Percentiles rank a stretch among this genome's conserved stretches.
phyloP scores from a whole-genome alignment of 2,329 filamentous ascomycete species.

The Diaporthe sp. region DNA sequence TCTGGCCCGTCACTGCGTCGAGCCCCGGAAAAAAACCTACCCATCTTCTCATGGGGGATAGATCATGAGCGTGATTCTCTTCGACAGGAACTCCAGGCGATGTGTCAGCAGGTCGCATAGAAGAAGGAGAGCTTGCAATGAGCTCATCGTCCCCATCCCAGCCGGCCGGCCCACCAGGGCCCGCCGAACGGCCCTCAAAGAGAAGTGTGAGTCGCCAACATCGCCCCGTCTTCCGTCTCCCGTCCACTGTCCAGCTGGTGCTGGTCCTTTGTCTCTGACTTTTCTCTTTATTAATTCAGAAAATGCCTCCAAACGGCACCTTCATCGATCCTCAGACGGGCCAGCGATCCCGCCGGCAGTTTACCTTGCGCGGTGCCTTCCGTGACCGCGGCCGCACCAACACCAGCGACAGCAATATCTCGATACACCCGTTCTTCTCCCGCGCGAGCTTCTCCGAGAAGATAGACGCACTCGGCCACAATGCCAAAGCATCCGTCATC shows the following conservation, averaged over 20 bases:
- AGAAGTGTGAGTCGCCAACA: constrained; percentile 55
- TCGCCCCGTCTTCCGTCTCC: not conserved
- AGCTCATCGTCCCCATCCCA: constrained; percentile 47
- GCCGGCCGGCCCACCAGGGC: constrained; percentile 53
- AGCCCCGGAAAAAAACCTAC: not conserved
- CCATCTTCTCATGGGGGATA: constrained; percentile 18
- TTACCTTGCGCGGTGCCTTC: constrained; percentile 76
- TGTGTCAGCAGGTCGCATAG: constrained; percentile 32
- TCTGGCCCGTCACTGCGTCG: not conserved
- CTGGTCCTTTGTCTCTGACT: not conserved
- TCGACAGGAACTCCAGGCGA: constrained; percentile 14
- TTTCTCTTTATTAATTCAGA: constrained; percentile 56
- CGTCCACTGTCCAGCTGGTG: not conserved
- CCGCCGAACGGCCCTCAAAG: constrained; percentile 58
- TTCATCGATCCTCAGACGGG: constrained; percentile 90
- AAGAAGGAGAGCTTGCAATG: constrained; percentile 45
- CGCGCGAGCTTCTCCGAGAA: constrained; percentile 53
- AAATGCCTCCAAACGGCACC: constrained; percentile 85
- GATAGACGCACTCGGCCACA: constrained; percentile 50
- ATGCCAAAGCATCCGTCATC: constrained; percentile 52
- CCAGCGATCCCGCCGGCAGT: constrained; percentile 83
- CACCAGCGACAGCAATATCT: constrained; percentile 47
- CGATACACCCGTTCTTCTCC: constrained; percentile 51
- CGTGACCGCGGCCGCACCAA: constrained; percentile 43
- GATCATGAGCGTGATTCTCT: constrained; percentile 27